phyloP scores from a whole-genome alignment of 2,329 filamentous ascomycete genomes.

The Falciphora oryzae region DNA sequence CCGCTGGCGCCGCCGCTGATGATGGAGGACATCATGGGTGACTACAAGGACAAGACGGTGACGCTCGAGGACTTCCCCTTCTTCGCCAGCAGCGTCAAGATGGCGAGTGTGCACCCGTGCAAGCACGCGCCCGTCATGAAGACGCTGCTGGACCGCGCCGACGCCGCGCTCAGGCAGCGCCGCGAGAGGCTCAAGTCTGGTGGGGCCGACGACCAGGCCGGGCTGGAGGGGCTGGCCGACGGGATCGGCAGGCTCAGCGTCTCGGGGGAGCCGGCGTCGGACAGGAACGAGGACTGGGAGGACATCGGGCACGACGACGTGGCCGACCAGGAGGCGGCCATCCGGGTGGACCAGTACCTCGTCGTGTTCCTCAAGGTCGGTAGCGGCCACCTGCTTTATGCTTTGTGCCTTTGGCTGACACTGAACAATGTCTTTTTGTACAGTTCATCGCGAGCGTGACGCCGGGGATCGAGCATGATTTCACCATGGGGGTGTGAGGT shows the following conservation, averaged over 20 bases:
- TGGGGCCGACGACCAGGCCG: slow-evolving; percentile 27
- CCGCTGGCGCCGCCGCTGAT: slow-evolving; percentile 30
- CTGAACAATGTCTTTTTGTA: not conserved
- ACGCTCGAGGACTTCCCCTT: slow-evolving; percentile 97
- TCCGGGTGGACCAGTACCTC: slow-evolving; percentile 82
- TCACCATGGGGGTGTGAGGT: slow-evolving; percentile 91
- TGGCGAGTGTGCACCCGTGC: slow-evolving; percentile 94
- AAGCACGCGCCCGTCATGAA: slow-evolving; percentile 99
- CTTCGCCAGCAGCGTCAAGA: slow-evolving; percentile 86
- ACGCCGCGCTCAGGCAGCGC: slow-evolving; percentile 84
- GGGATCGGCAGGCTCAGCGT: slow-evolving; percentile 64
- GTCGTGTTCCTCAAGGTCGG: slow-evolving; percentile 80
- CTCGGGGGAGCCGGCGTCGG: slow-evolving; percentile 33
- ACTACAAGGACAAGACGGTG: slow-evolving; percentile 69
- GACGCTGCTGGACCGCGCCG: slow-evolving; percentile 87
- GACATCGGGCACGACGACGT: slow-evolving; percentile 56
- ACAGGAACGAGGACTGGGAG: slow-evolving; percentile 57
- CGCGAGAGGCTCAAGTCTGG: slow-evolving; percentile 65
- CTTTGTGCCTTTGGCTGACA: not conserved
- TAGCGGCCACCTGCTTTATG: slow-evolving; percentile 12
- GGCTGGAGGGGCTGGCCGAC: slow-evolving; percentile 82
- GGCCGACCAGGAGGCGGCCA: slow-evolving; percentile 69
- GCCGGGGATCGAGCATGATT: slow-evolving; percentile 95
- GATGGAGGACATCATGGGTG: slow-evolving; percentile 34
- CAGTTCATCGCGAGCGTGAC: slow-evolving; percentile 83